Percentiles rank a stretch among this genome's conserved stretches.
phyloP scores from a whole-genome alignment of 768 basidiomycete species.

The Termitomyces sp. region DNA sequence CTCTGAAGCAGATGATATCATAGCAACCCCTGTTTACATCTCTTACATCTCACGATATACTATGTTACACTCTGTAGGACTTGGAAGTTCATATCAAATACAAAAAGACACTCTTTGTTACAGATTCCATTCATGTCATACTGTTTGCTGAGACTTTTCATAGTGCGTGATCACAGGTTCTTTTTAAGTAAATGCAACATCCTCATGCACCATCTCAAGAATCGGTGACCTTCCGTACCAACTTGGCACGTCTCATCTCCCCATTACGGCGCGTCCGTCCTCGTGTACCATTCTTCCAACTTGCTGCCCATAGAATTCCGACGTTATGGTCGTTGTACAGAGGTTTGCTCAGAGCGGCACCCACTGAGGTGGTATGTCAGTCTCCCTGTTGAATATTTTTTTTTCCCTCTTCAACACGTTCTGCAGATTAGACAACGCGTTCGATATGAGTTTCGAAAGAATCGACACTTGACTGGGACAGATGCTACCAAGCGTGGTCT shows the following conservation, averaged over 20 bases:
- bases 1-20: too few species aligned
- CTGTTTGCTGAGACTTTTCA: too few species aligned
- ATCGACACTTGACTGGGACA: constrained; percentile 50
- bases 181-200: constrained; percentile 7
- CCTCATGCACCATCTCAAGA: constrained; percentile 15
- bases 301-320: constrained; percentile 69
- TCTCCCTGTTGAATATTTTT: neutral
- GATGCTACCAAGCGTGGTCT: constrained; percentile 40
- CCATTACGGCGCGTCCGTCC: constrained; percentile 55
- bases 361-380: constrained; percentile 46
- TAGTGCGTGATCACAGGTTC: too few species aligned
- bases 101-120: neutral
- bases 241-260: constrained; percentile 46
- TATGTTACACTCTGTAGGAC: neutral
- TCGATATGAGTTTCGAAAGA: constrained; percentile 43
- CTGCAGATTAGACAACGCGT: constrained; percentile 55
- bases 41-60: neutral
- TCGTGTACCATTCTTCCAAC: constrained; percentile 58
- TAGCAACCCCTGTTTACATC: too few species aligned
- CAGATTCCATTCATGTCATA: neutral
- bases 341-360: constrained; percentile 52
- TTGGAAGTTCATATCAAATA: too few species aligned
- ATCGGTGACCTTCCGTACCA: constrained; percentile 46
- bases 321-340: constrained; percentile 77
- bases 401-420: neutral